phyloP scores from a whole-genome alignment of 2,329 filamentous ascomycete genomes.

The Aspergillus calidoustus region DNA sequence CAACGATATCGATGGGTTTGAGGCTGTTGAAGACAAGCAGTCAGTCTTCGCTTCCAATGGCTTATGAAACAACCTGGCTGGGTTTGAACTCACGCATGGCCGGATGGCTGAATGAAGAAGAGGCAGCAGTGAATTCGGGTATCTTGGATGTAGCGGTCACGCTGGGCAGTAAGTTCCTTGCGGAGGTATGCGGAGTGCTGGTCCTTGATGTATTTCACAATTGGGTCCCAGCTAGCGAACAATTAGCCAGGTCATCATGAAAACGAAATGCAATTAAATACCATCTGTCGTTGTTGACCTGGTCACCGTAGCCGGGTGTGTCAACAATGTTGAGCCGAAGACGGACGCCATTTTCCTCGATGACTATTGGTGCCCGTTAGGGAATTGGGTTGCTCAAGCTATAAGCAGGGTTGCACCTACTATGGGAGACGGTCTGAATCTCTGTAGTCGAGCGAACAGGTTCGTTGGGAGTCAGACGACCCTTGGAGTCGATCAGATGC shows the following conservation, averaged over 20 bases:
- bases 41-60: background rate
- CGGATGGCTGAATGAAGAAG: conserved; percentile 99
- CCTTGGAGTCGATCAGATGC: conserved; percentile 98
- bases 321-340: conserved; percentile 98
- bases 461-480: conserved; percentile 89
- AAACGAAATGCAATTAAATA: conserved; percentile 33
- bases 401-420: conserved; percentile 41
- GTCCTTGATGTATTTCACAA: conserved; percentile 99
- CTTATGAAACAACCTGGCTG: background rate
- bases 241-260: conserved; percentile 26
- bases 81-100: conserved; percentile 69
- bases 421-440: conserved; percentile 96
- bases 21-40: conserved; percentile 52
- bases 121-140: conserved; percentile 99
- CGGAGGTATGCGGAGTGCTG: conserved; percentile 98
- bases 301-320: conserved; percentile 95
- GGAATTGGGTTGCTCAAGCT: background rate
- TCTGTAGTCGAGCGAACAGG: conserved; percentile 93
- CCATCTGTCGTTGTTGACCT: conserved; percentile 99
- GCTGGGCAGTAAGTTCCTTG: conserved; percentile 98
- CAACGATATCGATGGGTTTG: conserved; percentile 99
- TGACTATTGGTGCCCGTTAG: conserved; percentile 58
- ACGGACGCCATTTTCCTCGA: conserved; percentile 98
- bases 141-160: conserved; percentile 98
- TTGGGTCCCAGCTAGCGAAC: conserved; percentile 81